Base-by-base conservation (phyloP, 345 rosid genomes). In the Physaria fendleri region DNA sequence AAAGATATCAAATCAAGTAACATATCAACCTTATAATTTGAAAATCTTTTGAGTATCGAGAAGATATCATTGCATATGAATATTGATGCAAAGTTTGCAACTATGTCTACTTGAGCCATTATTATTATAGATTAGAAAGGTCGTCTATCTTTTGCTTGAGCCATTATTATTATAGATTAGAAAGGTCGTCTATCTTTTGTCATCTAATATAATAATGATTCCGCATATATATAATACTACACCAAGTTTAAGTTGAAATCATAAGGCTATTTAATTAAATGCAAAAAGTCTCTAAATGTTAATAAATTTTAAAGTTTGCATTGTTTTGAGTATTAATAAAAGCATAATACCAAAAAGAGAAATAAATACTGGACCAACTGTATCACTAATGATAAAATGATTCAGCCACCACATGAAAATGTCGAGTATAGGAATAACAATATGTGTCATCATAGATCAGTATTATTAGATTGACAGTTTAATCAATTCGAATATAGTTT, bases 391-490 rank as follows among this genome's bases (percentile, higher is more conserved):
- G 56, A 66, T 66, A 0, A 52, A 51, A 28, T 52, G 61, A 42
- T 43, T 52, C 21, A 43, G 29, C 13, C 54, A 68, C 47, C 72
- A 68, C 72, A 68, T 68, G 66, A 68, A 68, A 68, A 43, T 68
- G 72, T 61, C 34, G 20, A 42, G 28, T 18, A 59, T 60, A 68
- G 44, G 46, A 68, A 68, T 49, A 52, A 43, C 34, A 52, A 33
- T 60, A 68, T 43, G 61, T 66, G 72, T 68, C 72, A 65, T 68
- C 23, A 51, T 42, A n/a, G n/a, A n/a, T n/a, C n/a, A n/a, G n/a
- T n/a, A n/a, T n/a, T n/a, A n/a, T n/a, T n/a, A n/a, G n/a, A n/a
- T n/a, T n/a, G n/a, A n/a, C n/a, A n/a, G n/a, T n/a, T n/a, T n/a
- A n/a, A n/a, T n/a, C n/a, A n/a, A n/a, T n/a, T n/a, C n/a, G n/a